A percentile compares a stretch with the other conserved stretches of the same genome.
Conservation (phyloP, 164 flowering plant genomes). For the Taxillus chinensis region DNA sequence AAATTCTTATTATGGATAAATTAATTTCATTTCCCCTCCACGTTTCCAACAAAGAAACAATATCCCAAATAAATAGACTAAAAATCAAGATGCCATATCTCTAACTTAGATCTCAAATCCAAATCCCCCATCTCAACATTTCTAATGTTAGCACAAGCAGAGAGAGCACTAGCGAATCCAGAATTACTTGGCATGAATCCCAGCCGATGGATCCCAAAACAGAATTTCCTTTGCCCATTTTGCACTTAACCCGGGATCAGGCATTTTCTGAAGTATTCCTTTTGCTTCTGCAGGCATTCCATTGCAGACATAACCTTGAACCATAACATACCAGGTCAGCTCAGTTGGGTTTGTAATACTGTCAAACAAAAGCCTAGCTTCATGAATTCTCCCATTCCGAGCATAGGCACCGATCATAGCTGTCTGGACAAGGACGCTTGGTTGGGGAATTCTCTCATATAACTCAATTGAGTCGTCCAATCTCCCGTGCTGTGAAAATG, state of each 20-base stretch:
- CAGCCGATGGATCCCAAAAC: too few species aligned
- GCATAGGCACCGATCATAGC: conserved; percentile 33
- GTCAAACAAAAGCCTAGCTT: conserved; percentile 26
- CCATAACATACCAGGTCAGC: conserved; percentile 35
- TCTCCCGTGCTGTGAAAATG: conserved; percentile 27
- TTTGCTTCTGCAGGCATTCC: conserved; percentile 34
- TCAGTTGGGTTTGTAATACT: conserved; percentile 23
- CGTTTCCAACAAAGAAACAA: too few species aligned
- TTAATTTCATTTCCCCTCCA: too few species aligned
- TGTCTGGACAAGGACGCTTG: conserved; percentile 19
- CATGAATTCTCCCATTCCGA: conserved; percentile 27
- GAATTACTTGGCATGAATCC: too few species aligned
- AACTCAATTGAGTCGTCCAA: conserved; percentile 31
- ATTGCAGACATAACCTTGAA: conserved; percentile 34
- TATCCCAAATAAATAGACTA: too few species aligned
- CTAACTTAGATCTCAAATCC: too few species aligned
- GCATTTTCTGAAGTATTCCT: conserved; percentile 27
- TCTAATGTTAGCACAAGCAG: too few species aligned
- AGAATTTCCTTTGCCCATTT: too few species aligned
- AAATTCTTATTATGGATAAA: too few species aligned
- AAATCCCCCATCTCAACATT: too few species aligned
- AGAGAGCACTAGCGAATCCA: too few species aligned
- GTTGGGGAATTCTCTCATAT: conserved; percentile 20
- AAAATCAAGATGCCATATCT: too few species aligned
- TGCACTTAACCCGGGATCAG: background rate